Conservation (phyloP, 345 rosid genomes). For the Euphorbia tirucalli region DNA sequence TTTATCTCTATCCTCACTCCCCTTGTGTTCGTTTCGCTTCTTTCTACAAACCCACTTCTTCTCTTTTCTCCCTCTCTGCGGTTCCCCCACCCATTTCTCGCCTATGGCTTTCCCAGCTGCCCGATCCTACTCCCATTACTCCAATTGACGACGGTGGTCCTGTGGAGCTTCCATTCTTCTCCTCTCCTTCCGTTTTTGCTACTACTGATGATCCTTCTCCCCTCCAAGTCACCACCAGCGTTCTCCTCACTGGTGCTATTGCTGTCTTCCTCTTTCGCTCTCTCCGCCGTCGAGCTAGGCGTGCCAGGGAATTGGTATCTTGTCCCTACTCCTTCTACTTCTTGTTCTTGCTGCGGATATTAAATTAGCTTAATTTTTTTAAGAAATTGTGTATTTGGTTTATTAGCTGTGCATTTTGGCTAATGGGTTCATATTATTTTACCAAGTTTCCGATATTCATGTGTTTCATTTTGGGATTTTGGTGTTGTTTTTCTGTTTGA, state of each 20-base stretch:
- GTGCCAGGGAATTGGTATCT: constrained; percentile 70
- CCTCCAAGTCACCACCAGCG: constrained; percentile 76
- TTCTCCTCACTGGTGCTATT: constrained; percentile 82
- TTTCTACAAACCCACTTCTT: constrained; percentile 9
- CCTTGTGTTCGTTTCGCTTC: not conserved
- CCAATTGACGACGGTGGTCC: constrained; percentile 60
- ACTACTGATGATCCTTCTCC: constrained; percentile 72
- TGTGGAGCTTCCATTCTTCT: constrained; percentile 53
- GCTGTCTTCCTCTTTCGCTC: constrained; percentile 82
- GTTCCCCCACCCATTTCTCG: constrained; percentile 20
- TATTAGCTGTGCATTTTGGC: too few species aligned
- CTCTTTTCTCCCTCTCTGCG: constrained; percentile 15
- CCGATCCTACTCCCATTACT: constrained; percentile 33
- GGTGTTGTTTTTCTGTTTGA: not conserved
- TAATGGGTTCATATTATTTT: too few species aligned
- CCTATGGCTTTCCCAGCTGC: constrained; percentile 31
- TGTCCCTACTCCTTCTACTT: not conserved
- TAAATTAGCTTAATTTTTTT: not conserved
- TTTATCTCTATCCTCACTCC: constrained; percentile 17
- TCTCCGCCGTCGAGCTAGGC: constrained; percentile 75
- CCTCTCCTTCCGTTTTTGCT: constrained; percentile 57
- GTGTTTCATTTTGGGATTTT: not conserved
- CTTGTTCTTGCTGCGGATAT: not conserved
- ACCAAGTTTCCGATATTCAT: too few species aligned
- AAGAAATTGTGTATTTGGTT: too few species aligned